phyloP scores from a whole-genome alignment of 2,329 filamentous ascomycete genomes.

The Orbilia ellipsospora region DNA sequence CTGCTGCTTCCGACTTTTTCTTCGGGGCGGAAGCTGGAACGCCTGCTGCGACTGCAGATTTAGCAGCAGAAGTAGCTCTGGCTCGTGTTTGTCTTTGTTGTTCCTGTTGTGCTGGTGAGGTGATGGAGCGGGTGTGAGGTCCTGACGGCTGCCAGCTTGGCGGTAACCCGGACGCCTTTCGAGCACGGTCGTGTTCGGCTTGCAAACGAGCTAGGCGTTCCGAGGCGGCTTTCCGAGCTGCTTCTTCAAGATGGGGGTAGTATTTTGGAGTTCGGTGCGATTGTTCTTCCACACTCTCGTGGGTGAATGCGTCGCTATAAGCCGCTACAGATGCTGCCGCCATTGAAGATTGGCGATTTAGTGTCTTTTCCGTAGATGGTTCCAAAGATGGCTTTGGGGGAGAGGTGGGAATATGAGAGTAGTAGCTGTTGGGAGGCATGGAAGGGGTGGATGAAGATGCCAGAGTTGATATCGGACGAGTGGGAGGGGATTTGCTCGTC shows the following conservation, averaged over 20 bases:
- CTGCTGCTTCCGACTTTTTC: conserved; percentile 29
- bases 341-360: conserved; percentile 29
- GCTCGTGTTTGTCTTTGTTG: neutral
- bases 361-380: neutral
- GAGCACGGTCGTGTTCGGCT: conserved; percentile 48
- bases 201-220: conserved; percentile 45
- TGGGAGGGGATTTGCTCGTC: conserved; percentile 46
- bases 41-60: neutral
- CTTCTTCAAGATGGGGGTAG: conserved; percentile 54
- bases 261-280: conserved; percentile 34
- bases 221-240: conserved; percentile 46
- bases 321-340: conserved; percentile 44
- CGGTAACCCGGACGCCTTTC: conserved; percentile 44
- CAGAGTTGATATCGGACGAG: neutral
- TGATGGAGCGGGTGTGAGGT: conserved; percentile 23
- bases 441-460: conserved; percentile 5
- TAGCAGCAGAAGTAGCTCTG: conserved; percentile 5
- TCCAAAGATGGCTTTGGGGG: conserved; percentile 22
- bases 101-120: conserved; percentile 5
- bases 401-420: conserved; percentile 48
- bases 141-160: conserved; percentile 39
- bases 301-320: conserved; percentile 27
- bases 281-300: conserved; percentile 25
- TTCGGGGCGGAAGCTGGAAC: neutral
- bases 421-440: conserved; percentile 44